A percentile compares a stretch with the other conserved stretches of the same genome.
phyloP scores from a whole-genome alignment of 1,284 basidiomycete genomes.

The Ceratobasidium sp. region DNA sequence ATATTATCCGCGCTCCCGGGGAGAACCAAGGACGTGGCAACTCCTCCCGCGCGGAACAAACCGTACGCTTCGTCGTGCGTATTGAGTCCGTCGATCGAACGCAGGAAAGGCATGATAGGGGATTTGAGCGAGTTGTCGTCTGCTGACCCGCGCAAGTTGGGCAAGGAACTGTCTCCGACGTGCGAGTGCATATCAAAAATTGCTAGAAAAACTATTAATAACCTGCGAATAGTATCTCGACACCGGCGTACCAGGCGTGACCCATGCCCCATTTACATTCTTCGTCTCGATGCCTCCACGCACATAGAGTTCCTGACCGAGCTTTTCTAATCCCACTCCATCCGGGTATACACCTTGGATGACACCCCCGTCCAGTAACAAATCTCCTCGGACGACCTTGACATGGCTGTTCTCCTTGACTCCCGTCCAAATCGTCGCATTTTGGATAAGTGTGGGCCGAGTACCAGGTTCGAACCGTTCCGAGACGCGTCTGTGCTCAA shows the following conservation, averaged over 20 bases:
- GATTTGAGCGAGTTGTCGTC: slow-evolving; percentile 65
- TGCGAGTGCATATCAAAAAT: slow-evolving; percentile 84
- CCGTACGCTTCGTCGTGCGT: slow-evolving; percentile 64
- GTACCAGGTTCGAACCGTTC: slow-evolving; percentile 76
- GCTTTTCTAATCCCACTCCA: slow-evolving; percentile 42
- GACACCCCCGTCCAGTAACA: slow-evolving; percentile 55
- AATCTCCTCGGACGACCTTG: slow-evolving; percentile 55
- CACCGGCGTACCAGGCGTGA: slow-evolving; percentile 51
- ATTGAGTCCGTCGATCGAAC: slow-evolving; percentile 66
- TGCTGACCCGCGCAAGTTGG: slow-evolving; percentile 58
- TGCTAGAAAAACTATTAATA: slow-evolving; percentile 5
- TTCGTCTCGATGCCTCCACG: slow-evolving; percentile 41
- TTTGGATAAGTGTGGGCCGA: slow-evolving; percentile 70
- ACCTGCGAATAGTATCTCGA: background rate
- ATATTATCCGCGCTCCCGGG: slow-evolving; percentile 62
- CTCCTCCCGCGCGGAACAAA: slow-evolving; percentile 65
- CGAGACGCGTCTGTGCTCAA: slow-evolving; percentile 59
- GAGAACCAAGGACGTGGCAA: slow-evolving; percentile 72
- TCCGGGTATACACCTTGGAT: slow-evolving; percentile 49
- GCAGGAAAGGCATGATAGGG: slow-evolving; percentile 66
- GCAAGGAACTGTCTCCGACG: slow-evolving; percentile 70
- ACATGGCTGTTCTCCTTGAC: slow-evolving; percentile 61
- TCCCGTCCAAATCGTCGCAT: slow-evolving; percentile 83
- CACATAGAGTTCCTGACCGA: slow-evolving; percentile 38
- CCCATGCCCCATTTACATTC: slow-evolving; percentile 53